Percentiles rank a stretch among this genome's conserved stretches.
phyloP scores from a whole-genome alignment of 1,284 basidiomycete genomes.

The Ganoderma multipileum region DNA sequence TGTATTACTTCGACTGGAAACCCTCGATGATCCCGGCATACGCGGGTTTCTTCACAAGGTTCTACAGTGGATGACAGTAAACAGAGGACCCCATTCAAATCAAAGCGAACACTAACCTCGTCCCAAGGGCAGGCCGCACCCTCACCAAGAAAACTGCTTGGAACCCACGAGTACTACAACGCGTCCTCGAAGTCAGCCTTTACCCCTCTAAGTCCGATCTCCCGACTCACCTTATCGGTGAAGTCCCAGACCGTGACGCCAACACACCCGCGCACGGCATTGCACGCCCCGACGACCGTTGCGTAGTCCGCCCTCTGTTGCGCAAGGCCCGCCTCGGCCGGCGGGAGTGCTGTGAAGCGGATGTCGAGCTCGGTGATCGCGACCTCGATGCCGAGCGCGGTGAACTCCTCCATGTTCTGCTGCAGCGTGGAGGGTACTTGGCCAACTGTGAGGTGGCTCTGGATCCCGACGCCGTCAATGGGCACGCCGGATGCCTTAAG shows the following conservation, averaged over 20 bases:
- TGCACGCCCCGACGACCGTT: constrained; percentile 60
- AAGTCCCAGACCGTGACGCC: constrained; percentile 64
- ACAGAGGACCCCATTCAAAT: too few relatives aligned
- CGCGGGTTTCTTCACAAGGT: constrained; percentile 32
- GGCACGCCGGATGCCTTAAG: constrained; percentile 54
- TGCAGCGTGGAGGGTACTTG: constrained; percentile 52
- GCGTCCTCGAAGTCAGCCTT: not conserved
- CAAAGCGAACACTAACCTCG: constrained; percentile 40
- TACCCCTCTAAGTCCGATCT: too few relatives aligned
- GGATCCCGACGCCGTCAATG: constrained; percentile 65
- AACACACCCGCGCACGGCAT: constrained; percentile 54
- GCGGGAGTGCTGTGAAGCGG: constrained; percentile 57
- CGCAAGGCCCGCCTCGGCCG: constrained; percentile 50
- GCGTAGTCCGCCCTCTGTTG: constrained; percentile 64
- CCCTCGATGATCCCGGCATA: constrained; percentile 33
- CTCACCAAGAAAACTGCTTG: constrained; percentile 54
- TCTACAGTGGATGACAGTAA: constrained; percentile 14
- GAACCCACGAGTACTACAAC: constrained; percentile 56
- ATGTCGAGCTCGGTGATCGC: constrained; percentile 69
- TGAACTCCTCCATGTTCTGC: constrained; percentile 53
- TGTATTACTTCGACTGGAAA: constrained; percentile 8
- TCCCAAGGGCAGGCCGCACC: constrained; percentile 59
- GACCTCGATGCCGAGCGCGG: constrained; percentile 61
- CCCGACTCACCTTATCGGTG: constrained; percentile 48
- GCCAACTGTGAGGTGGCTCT: constrained; percentile 60